phyloP scores from a whole-genome alignment of 2,329 filamentous ascomycete species.

The Paecilomyces fulvus region DNA sequence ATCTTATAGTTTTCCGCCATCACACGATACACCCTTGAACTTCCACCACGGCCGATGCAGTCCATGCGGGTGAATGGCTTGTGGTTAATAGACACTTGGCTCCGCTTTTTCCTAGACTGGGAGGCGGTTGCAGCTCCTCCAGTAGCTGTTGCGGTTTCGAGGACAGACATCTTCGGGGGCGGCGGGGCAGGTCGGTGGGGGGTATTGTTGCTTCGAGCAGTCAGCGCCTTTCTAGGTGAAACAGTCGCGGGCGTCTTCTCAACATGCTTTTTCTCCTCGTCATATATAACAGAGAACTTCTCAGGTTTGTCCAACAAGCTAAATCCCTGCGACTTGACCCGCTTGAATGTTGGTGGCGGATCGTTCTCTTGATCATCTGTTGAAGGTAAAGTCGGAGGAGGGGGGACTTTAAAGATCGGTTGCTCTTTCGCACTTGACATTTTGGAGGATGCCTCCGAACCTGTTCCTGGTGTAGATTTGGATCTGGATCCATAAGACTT shows the following conservation, averaged over 20 bases:
- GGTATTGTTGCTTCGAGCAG: conserved; percentile 56
- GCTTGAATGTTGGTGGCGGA: conserved; percentile 59
- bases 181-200: conserved; percentile 71
- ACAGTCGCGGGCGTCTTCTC: conserved; percentile 38
- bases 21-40: conserved; percentile 88
- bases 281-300: conserved; percentile 45
- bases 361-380: conserved; percentile 80
- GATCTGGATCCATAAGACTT: conserved; percentile 26
- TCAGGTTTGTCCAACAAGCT: conserved; percentile 49
- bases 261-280: conserved; percentile 35
- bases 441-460: conserved; percentile 32
- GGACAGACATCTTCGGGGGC: conserved; percentile 90
- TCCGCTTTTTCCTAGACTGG: conserved; percentile 66
- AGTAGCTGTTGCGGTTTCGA: conserved; percentile 81
- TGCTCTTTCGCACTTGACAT: conserved; percentile 36
- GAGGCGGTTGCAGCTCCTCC: conserved; percentile 70
- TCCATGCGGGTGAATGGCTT: conserved; percentile 86
- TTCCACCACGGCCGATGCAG: conserved; percentile 84
- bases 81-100: conserved; percentile 80
- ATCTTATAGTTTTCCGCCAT: conserved; percentile 96
- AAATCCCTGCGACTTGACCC: conserved; percentile 48
- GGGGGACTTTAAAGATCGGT: conserved; percentile 52
- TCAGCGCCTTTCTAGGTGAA: conserved; percentile 41
- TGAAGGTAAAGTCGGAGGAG: conserved; percentile 51
- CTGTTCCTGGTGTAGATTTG: conserved; percentile 33